Base-by-base conservation (phyloP, 805 yeast genomes). In the Pichia membranifaciens region DNA sequence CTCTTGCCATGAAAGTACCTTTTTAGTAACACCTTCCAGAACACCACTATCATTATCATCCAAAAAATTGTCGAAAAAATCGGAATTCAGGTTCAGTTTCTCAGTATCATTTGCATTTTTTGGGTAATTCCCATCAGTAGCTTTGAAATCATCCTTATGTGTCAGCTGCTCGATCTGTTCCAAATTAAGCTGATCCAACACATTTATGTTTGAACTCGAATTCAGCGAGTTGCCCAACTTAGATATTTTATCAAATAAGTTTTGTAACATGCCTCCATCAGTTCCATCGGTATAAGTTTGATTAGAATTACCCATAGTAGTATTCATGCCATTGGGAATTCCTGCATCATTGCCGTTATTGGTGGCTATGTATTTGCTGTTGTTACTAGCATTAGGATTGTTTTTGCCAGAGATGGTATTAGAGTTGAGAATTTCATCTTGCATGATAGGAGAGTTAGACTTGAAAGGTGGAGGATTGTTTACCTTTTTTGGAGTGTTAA, bases 1-100 rank as follows among this genome's bases (percentile, higher is more conserved):
- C 40, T 63, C 64, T 44, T 63, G 66, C 67, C 67, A 63, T 16
- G 56, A 56, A 38, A 53, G 53, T 16, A 63, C 58, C 40, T 58
- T 63, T 37, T 56, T 49, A 35, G 54, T 58, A 2, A 63, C 57
- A 23, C 59, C 59, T 34, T 55, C 56, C 16, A 55, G 53, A 17
- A 50, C 29, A n/a, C 53, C 43, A 15, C 54, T 56, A 7, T 28
- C 32, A 16, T 20, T 39, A 21, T 28, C 23, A 18, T 39, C 47
- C n/a, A 34, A 16, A 8, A 22, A 29, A 33, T 44, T 37, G 9
- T 18, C 20, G 25, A 33, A 17, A 12, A 32, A 8, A 23, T 48
- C 40, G 4, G 33, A 28, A 21, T 38, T 43, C 8, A 20, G 7
- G 9, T 20, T 13, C 4, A 1, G 16, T n/a, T 35, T 43, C n/a